Percentiles rank a stretch among this genome's conserved stretches.
phyloP scores from a whole-genome alignment of 352 stramenopile species.

The Phytophthora sp. region DNA sequence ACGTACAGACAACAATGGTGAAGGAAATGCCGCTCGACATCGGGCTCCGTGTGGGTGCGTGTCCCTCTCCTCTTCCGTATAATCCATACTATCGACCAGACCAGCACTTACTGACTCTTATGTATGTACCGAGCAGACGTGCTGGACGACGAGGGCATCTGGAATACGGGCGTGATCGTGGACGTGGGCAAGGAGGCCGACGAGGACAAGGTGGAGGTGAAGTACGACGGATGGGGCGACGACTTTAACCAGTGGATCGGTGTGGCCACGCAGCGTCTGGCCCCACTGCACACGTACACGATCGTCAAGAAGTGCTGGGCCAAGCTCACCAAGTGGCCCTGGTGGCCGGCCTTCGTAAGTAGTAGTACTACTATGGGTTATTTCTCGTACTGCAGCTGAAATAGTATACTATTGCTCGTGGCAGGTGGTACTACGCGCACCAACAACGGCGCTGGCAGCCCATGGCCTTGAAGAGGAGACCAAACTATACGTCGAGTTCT shows the following conservation, averaged over 20 bases:
- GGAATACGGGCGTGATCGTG: constrained; percentile 77
- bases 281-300: constrained; percentile 81
- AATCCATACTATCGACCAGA: not conserved
- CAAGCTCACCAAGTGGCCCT: constrained; percentile 85
- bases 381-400: constrained; percentile 12
- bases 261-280: constrained; percentile 61
- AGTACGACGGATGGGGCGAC: constrained; percentile 85
- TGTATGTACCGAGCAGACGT: constrained; percentile 47
- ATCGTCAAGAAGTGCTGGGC: constrained; percentile 89
- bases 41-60: constrained; percentile 72
- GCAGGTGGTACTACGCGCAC: constrained; percentile 73
- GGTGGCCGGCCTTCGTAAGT: constrained; percentile 82
- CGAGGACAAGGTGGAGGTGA: constrained; percentile 70
- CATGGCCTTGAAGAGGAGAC: constrained; percentile 68
- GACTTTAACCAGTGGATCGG: constrained; percentile 84
- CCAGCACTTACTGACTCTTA: constrained; percentile 5
- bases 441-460: constrained; percentile 56
- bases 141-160: constrained; percentile 84
- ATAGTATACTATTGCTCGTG: not conserved
- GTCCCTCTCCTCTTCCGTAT: not conserved
- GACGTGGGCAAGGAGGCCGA: constrained; percentile 67
- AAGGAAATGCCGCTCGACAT: constrained; percentile 69
- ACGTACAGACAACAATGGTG: constrained; percentile 18
- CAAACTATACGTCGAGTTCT: constrained; percentile 87
- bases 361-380: constrained; percentile 2